Conservation (phyloP, 2,329 filamentous ascomycete species). For the Aspergillus novoparasiticus region DNA sequence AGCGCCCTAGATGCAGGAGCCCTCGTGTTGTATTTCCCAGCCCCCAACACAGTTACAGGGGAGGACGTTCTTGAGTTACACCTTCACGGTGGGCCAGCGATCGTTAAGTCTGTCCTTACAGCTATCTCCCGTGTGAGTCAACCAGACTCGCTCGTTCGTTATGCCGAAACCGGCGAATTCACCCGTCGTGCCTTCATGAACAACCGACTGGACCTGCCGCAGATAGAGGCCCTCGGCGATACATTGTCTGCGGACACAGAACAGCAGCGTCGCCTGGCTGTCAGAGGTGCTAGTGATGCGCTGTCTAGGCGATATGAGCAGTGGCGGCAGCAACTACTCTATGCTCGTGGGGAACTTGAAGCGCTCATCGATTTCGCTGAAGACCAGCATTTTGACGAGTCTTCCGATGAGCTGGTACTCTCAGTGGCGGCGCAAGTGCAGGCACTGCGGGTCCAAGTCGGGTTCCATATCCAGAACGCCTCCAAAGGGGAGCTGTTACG, state of each 20-base stretch:
- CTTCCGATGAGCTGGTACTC: constrained; percentile 68
- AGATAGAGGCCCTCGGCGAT: constrained; percentile 69
- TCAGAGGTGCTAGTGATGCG: constrained; percentile 71
- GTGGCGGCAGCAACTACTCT: constrained; percentile 77
- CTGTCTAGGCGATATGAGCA: constrained; percentile 76
- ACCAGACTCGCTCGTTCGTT: constrained; percentile 60
- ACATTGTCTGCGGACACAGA: constrained; percentile 74
- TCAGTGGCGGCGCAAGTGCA: constrained; percentile 69
- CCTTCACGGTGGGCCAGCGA: constrained; percentile 88
- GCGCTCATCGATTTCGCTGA: constrained; percentile 96
- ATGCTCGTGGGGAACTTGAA: constrained; percentile 87
- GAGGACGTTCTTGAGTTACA: constrained; percentile 93
- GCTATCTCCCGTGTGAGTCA: constrained; percentile 63
- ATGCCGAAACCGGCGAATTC: constrained; percentile 94
- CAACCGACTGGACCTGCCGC: constrained; percentile 78
- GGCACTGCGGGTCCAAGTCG: constrained; percentile 64
- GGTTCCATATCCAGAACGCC: constrained; percentile 72
- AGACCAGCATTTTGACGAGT: constrained; percentile 95
- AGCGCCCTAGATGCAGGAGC: constrained; percentile 73
- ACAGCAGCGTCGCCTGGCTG: constrained; percentile 84
- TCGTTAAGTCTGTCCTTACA: constrained; percentile 79
- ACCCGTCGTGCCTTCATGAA: constrained; percentile 91
- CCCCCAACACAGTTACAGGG: constrained; percentile 81
- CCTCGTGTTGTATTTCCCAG: constrained; percentile 79
- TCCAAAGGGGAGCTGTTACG: constrained; percentile 81